A percentile compares a stretch with the other conserved stretches of the same genome.
Conservation (phyloP, 2,329 filamentous ascomycete genomes). For the Hypoxylon sp. region DNA sequence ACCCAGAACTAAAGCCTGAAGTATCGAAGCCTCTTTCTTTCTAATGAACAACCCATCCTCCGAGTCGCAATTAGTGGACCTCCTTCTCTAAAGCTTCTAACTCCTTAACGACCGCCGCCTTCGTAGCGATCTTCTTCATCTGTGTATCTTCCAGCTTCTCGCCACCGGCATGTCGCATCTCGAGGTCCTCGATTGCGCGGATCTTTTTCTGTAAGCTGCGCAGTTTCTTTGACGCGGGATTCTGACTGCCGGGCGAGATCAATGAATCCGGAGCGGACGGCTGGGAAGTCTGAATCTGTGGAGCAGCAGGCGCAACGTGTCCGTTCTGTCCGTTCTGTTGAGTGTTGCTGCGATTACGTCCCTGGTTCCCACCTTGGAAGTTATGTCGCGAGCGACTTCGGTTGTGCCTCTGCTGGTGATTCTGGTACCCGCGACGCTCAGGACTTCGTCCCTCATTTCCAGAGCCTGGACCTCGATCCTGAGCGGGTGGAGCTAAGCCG, state of each 20-base stretch:
- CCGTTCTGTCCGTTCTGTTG: constrained; percentile 57
- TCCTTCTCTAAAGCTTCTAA: constrained; percentile 71
- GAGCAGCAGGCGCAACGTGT: constrained; percentile 48
- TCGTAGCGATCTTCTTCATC: constrained; percentile 97
- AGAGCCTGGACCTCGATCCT: constrained; percentile 58
- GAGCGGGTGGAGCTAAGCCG: constrained; percentile 62
- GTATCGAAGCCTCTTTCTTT: constrained; percentile 15
- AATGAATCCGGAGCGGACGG: constrained; percentile 63
- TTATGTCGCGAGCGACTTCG: constrained; percentile 68
- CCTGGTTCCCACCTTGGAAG: constrained; percentile 59
- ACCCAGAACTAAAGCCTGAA: constrained; percentile 29
- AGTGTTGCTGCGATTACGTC: constrained; percentile 66
- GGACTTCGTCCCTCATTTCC: constrained; percentile 72
- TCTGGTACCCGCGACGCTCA: constrained; percentile 72
- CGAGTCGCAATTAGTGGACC: constrained; percentile 28
- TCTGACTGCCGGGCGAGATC: constrained; percentile 63
- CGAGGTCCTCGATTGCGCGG: constrained; percentile 95
- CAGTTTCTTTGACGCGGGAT: constrained; percentile 92
- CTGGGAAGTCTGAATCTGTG: constrained; percentile 51
- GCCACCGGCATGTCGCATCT: constrained; percentile 93
- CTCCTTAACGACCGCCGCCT: constrained; percentile 86
- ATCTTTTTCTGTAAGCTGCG: constrained; percentile 96
- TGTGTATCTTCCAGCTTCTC: constrained; percentile 99
- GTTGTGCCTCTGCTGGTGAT: constrained; percentile 63
- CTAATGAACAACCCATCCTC: constrained; percentile 2